Evolutionary conservation across 306 rosid species (phyloP).

Genomic region (Vigna angularis): DNA sequence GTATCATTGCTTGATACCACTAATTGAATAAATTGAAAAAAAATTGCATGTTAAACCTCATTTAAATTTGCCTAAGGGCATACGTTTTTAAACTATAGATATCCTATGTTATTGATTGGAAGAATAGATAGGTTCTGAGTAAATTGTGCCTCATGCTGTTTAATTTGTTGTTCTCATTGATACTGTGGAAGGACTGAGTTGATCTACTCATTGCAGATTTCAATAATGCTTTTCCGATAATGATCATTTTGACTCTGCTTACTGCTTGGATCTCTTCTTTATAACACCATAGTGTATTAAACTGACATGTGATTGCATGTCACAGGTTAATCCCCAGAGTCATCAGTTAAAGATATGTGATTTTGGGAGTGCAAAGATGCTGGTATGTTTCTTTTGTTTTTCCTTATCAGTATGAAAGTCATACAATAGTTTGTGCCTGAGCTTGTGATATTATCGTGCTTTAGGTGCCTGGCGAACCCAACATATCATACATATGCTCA

Average conservation of each 20-base stretch:
- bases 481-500: constrained; percentile 96
- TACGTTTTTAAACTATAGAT: not conserved
- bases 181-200: not conserved
- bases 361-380: constrained; percentile 98
- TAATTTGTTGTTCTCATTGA: not conserved
- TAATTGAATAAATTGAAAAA: not conserved
- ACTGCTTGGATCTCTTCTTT: constrained; percentile 8
- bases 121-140: not conserved
- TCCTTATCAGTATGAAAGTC: constrained; percentile 16
- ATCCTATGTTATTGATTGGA: not conserved
- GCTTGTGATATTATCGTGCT: constrained; percentile 42
- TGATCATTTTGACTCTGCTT: not conserved
- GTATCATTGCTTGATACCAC: not conserved
- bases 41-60: not conserved
- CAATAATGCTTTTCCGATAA: not conserved
- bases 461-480: constrained; percentile 95
- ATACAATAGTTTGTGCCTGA: not conserved
- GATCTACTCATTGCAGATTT: not conserved
- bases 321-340: constrained; percentile 80
- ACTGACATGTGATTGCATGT: constrained; percentile 29
- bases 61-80: constrained; percentile 9
- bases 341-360: constrained; percentile 96
- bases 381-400: constrained; percentile 59
- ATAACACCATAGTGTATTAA: constrained; percentile 9
- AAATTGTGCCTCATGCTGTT: constrained; percentile 1